These are phyloP conservation scores for Mucor ambiguus DNA, from an alignment of 371 early-diverging fungal genomes.

Conservation along the genomic window DNA sequence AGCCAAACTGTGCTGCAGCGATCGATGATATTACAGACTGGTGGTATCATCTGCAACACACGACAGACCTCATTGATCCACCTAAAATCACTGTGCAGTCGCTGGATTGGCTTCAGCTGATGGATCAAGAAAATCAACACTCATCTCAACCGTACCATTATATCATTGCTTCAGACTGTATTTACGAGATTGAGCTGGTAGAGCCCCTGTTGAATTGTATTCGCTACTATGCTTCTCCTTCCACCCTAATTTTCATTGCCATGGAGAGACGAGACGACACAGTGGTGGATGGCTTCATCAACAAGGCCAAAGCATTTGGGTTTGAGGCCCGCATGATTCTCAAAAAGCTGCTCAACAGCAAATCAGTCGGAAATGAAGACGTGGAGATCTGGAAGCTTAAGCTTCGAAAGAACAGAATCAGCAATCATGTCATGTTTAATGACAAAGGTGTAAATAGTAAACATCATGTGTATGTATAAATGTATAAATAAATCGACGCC, in stretches of 20 bases:
- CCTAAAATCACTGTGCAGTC: conserved; percentile 29
- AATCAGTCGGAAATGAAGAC: conserved; percentile 33
- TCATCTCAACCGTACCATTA: conserved; percentile 25
- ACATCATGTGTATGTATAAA: conserved; percentile 4
- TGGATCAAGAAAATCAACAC: conserved; percentile 5
- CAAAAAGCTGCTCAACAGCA: conserved; percentile 27
- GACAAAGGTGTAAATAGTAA: conserved; percentile 8
- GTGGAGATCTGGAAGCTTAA: conserved; percentile 49
- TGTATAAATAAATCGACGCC: background rate
- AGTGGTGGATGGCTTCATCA: conserved; percentile 40
- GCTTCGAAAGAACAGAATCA: conserved; percentile 7
- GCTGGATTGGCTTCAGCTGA: conserved; percentile 35
- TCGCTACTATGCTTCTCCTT: conserved; percentile 15
- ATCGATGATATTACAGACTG: conserved; percentile 29
- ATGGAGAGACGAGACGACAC: conserved; percentile 41
- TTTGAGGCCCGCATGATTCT: conserved; percentile 39
- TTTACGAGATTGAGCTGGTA: conserved; percentile 36
- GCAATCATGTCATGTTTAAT: conserved; percentile 2
- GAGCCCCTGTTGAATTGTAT: conserved; percentile 30
- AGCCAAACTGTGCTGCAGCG: conserved; percentile 21
- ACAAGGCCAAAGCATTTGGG: conserved; percentile 31
- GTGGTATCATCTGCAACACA: conserved; percentile 32
- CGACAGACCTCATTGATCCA: conserved; percentile 3
- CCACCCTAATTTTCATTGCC: conserved; percentile 30
- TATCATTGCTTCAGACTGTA: conserved; percentile 45